Evolutionary conservation across 768 basidiomycete genomes (phyloP).

Genomic region (Omphalotus guepiniiformis): DNA sequence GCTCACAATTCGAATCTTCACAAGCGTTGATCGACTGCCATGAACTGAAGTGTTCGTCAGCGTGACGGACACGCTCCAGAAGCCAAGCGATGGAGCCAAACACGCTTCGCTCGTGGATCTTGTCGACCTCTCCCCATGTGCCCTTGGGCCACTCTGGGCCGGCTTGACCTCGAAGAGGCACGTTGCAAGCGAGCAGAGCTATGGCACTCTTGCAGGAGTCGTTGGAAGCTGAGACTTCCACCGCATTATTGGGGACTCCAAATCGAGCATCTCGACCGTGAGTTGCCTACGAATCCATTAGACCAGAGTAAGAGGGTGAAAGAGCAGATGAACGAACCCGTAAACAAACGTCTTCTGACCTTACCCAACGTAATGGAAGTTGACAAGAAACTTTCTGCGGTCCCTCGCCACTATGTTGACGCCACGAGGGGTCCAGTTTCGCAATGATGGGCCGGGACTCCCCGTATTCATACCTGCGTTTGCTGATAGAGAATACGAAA

Average conservation of each 20-base stretch:
- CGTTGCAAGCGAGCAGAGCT: conserved; percentile 73
- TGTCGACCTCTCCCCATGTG: conserved; percentile 78
- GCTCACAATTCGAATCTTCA: conserved; percentile 55
- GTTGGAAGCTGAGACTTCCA: conserved; percentile 47
- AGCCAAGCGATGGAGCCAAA: conserved; percentile 87
- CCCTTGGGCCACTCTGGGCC: conserved; percentile 76
- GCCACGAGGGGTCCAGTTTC: conserved; percentile 71
- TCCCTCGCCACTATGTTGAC: conserved; percentile 54
- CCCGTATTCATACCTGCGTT: conserved; percentile 74
- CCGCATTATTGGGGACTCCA: conserved; percentile 52
- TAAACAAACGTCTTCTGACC: conserved; percentile 42
- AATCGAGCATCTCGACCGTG: conserved; percentile 53
- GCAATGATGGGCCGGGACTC: conserved; percentile 77
- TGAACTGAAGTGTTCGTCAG: conserved; percentile 55
- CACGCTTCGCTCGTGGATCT: conserved; percentile 76
- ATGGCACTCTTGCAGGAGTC: conserved; percentile 72
- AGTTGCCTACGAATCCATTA: conserved; percentile 40
- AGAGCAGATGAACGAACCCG: conserved; percentile 37
- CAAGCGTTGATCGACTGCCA: conserved; percentile 62
- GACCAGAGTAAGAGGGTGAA: conserved; percentile 10
- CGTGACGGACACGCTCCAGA: conserved; percentile 73
- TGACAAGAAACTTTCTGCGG: conserved; percentile 50
- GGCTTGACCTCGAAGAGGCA: conserved; percentile 66
- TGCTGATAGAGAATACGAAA: conserved; percentile 82
- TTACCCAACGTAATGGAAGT: conserved; percentile 65